Conservation (phyloP, 164 flowering plant genomes). For the Vitis rupestris region DNA sequence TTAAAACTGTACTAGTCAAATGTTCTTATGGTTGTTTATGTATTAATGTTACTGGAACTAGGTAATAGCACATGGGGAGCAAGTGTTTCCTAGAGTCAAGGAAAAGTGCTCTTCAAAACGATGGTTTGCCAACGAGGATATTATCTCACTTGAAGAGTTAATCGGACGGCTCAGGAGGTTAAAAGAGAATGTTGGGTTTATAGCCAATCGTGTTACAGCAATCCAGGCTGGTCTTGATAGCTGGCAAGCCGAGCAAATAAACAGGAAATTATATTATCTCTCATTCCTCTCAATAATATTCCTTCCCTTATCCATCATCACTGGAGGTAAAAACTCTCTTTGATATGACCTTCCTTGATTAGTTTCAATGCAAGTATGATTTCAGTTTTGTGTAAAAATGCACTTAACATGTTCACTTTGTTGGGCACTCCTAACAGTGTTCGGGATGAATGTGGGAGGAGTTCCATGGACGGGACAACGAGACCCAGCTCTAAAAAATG, state of each 20-base stretch:
- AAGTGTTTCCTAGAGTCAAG: constrained; percentile 92
- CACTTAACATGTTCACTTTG: not conserved
- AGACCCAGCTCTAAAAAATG: constrained; percentile 58
- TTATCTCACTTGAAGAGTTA: constrained; percentile 74
- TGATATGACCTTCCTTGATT: not conserved
- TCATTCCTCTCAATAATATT: constrained; percentile 92
- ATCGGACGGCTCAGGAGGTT: constrained; percentile 79
- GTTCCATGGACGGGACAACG: constrained; percentile 91
- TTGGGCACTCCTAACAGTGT: constrained; percentile 43
- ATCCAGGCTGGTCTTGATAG: constrained; percentile 95
- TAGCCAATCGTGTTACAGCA: constrained; percentile 89
- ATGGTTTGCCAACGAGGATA: constrained; percentile 82
- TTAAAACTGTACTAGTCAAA: not conserved
- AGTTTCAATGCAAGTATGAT: not conserved
- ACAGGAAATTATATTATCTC: constrained; percentile 86
- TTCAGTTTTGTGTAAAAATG: not conserved
- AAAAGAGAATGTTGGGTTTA: constrained; percentile 92
- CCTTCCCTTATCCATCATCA: constrained; percentile 90
- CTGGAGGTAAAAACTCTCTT: constrained; percentile 65
- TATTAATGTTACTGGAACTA: constrained; percentile 16
- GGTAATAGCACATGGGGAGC: constrained; percentile 97
- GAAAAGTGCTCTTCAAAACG: constrained; percentile 80
- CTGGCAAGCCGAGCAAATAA: constrained; percentile 99
- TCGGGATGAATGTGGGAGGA: constrained; percentile 99
- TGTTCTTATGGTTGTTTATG: not conserved